Evolutionary conservation across 1,284 basidiomycete genomes (phyloP), one percentile per base, ranked within the genome.

Genomic region (Sutorius eximius): DNA sequence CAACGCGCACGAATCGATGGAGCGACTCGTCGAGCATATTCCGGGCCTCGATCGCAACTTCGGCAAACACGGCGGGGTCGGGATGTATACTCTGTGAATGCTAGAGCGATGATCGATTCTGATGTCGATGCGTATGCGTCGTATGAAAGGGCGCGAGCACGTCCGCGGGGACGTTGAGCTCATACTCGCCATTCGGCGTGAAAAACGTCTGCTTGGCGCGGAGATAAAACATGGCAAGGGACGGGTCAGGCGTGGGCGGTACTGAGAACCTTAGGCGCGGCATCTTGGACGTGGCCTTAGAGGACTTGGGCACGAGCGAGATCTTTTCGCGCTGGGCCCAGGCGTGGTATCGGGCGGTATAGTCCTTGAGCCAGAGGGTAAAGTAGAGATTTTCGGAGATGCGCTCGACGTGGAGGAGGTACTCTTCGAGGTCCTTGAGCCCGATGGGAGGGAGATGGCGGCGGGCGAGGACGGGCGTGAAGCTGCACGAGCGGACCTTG

Each of bases 381-480:
- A 91, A 90, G 63, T 91, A 90, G 15, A 91, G 77, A 62, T 88
- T 89, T 67, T 89, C 86, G 27, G 84, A 80, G 45, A 75, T 77
- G 50, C 78, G 77, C 62, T 90, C 88, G 47, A 87, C 85, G 69
- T 86, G 88, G 34, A 90, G 74, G 45, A 91, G 73, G 80, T 88
- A 90, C 69, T 91, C 88, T 72, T 90, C 87, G n/a, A n/a, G n/a
- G n/a, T n/a, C n/a, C n/a, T n/a, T n/a, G 85, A 86, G 49, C 83
- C 74, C 51, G 10, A 89, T 78, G 4, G 87, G 87, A 0, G 87
- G 87, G 0, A 89, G 75, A 66, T 89, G 87, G 56, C 83, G 84
- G 57, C 85, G 78, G 49, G 85, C 77, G 51, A 89, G 75, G 32
- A 85, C 67, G 10, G 83, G 84, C 0, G 82, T 83, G 30, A 84